Conservation (phyloP, 306 rosid genomes). For the Lathyrus sativus region DNA sequence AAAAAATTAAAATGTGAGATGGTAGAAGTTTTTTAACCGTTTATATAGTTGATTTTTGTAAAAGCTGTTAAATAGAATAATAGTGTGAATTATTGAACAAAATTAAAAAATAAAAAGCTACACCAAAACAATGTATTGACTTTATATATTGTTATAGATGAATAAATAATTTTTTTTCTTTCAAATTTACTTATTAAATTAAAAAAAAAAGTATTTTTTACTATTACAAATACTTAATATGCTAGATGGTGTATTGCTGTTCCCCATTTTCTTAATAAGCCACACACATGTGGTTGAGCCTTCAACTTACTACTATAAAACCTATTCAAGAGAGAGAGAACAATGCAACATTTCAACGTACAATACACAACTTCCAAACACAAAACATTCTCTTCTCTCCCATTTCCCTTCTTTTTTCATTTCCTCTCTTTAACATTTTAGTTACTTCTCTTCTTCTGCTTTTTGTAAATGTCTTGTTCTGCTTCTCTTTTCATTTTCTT, state of each 20-base stretch:
- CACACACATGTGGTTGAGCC: conserved; percentile 12
- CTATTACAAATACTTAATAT: background rate
- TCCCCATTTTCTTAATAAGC: conserved; percentile 9
- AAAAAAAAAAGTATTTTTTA: too few species aligned
- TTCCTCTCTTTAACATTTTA: conserved; percentile 19
- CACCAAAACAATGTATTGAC: too few species aligned
- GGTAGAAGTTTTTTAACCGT: too few species aligned
- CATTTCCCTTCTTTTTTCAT: conserved; percentile 10
- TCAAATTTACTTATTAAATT: too few species aligned
- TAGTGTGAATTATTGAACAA: too few species aligned
- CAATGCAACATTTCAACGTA: conserved; percentile 4
- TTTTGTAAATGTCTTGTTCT: conserved; percentile 31
- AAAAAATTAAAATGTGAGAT: too few species aligned
- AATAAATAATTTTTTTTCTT: too few species aligned
- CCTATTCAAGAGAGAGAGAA: conserved; percentile 28
- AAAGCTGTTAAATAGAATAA: too few species aligned
- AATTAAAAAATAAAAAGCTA: too few species aligned
- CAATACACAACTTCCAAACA: conserved; percentile 27
- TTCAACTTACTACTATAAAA: conserved; percentile 36
- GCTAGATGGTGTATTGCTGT: background rate
- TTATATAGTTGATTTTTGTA: too few species aligned
- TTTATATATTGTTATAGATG: too few species aligned
- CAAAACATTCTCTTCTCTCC: conserved; percentile 40
- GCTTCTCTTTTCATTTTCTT: conserved; percentile 46
- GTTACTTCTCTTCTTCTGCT: conserved; percentile 21